Percentiles rank a stretch among this genome's conserved stretches.
phyloP scores from a whole-genome alignment of 1,284 basidiomycete genomes.

The Malassezia restricta region DNA sequence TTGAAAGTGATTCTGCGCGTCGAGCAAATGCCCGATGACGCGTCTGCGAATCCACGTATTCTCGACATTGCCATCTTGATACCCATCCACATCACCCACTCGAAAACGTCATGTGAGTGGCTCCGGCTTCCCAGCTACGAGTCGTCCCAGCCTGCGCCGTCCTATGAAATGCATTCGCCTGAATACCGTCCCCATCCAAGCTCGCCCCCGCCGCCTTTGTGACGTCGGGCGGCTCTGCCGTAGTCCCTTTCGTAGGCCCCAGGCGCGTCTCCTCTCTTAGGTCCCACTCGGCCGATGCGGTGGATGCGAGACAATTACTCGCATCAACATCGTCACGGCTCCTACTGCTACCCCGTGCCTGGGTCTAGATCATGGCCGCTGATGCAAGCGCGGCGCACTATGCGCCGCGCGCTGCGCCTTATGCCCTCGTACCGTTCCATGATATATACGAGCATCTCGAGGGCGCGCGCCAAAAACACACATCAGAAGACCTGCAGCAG shows the following conservation, averaged over 20 bases:
- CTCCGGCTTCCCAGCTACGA: conserved; percentile 37
- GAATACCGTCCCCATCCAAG: background rate
- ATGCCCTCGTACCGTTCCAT: conserved; percentile 15
- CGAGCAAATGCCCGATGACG: conserved; percentile 47
- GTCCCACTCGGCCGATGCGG: no score
- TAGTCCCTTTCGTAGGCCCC: background rate
- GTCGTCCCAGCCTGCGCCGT: conserved; percentile 5
- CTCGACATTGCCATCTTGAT: conserved; percentile 84
- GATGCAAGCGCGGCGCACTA: conserved; percentile 2
- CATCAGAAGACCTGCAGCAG: conserved; percentile 16
- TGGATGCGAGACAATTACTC: no score
- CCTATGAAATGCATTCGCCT: background rate
- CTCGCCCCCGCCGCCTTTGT: background rate
- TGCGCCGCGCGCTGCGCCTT: background rate
- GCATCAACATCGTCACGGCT: no score
- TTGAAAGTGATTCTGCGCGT: conserved; percentile 76
- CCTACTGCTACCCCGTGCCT: no score
- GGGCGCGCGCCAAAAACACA: conserved; percentile 19
- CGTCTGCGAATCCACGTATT: conserved; percentile 12
- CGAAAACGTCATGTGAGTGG: conserved; percentile 38
- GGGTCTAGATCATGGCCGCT: background rate
- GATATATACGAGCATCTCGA: conserved; percentile 39
- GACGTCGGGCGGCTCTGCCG: background rate
- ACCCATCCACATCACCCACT: conserved; percentile 53
- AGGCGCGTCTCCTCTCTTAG: background rate